phyloP scores from a whole-genome alignment of 1,139 yeast genomes.

The Magnusiomyces starmeri region DNA sequence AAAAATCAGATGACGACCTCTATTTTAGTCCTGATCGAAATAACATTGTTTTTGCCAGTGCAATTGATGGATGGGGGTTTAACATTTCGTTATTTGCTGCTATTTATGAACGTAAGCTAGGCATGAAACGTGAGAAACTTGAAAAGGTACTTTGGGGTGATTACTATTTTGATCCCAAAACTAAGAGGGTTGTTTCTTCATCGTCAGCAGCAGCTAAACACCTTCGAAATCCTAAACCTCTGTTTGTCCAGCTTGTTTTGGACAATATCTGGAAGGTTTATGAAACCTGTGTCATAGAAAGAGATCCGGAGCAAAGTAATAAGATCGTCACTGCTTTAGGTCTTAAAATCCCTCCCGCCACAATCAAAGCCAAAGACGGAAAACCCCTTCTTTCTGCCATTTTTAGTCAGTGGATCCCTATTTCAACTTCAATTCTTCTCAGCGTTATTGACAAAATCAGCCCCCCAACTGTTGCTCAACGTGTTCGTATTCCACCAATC shows the following conservation, averaged over 20 bases:
- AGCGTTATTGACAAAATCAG: conserved; percentile 83
- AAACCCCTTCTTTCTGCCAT: conserved; percentile 57
- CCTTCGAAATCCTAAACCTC: conserved; percentile 41
- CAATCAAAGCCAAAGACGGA: conserved; percentile 70
- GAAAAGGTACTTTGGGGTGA: conserved; percentile 97
- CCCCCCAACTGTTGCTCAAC: conserved; percentile 72
- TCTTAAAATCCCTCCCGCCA: conserved; percentile 66
- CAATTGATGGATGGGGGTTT: conserved; percentile 98
- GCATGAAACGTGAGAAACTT: conserved; percentile 71
- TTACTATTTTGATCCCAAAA: conserved; percentile 79
- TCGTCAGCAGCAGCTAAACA: conserved; percentile 22
- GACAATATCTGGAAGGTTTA: conserved; percentile 93
- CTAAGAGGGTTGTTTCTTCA: conserved; percentile 54
- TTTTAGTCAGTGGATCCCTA: conserved; percentile 91
- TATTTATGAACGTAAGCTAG: conserved; percentile 76
- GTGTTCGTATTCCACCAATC: conserved; percentile 59
- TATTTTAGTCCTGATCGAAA: conserved; percentile 87
- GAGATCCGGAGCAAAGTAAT: conserved; percentile 63
- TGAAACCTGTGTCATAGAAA: conserved; percentile 56
- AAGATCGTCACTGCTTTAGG: conserved; percentile 68
- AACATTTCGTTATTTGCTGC: conserved; percentile 82
- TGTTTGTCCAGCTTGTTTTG: conserved; percentile 79
- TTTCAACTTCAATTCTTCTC: conserved; percentile 75
- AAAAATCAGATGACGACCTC: conserved; percentile 71
- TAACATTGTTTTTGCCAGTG: conserved; percentile 91